Conservation (phyloP, 495 filamentous ascomycete genomes). For the Tuber borchii region DNA sequence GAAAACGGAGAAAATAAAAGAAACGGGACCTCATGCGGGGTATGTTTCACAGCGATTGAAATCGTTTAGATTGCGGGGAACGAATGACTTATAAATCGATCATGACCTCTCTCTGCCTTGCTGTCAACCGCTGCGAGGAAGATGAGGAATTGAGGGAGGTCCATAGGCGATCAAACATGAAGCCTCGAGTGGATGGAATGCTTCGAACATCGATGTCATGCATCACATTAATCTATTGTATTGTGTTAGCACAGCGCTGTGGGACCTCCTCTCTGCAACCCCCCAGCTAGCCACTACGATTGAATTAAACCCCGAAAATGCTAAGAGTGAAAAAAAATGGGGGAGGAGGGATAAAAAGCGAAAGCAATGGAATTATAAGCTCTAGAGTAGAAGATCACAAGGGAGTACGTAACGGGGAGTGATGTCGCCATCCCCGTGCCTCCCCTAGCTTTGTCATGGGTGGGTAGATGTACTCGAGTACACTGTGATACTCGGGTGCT, state of each 20-base stretch:
- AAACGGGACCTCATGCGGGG: neutral
- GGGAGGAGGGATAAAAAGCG: neutral
- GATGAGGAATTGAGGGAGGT: neutral
- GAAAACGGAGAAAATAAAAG: neutral
- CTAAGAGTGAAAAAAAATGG: neutral
- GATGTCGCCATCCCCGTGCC: neutral
- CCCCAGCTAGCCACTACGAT: neutral
- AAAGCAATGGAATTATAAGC: neutral
- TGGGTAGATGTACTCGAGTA: neutral
- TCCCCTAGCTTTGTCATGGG: neutral
- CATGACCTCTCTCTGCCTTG: neutral
- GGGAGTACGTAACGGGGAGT: neutral
- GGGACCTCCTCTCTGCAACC: neutral
- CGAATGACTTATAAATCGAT: neutral
- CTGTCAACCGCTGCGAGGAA: neutral
- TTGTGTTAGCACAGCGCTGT: neutral
- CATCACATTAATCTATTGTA: neutral
- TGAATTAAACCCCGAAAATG: neutral
- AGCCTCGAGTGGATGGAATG: neutral
- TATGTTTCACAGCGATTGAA: neutral
- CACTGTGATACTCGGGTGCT: no score
- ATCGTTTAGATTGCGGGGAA: conserved; percentile 1
- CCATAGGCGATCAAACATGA: neutral
- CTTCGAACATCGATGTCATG: neutral
- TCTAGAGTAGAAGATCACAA: neutral